Conservation (phyloP, 202 grass and related monocot species). For the Cymbopogon flexuosus region DNA sequence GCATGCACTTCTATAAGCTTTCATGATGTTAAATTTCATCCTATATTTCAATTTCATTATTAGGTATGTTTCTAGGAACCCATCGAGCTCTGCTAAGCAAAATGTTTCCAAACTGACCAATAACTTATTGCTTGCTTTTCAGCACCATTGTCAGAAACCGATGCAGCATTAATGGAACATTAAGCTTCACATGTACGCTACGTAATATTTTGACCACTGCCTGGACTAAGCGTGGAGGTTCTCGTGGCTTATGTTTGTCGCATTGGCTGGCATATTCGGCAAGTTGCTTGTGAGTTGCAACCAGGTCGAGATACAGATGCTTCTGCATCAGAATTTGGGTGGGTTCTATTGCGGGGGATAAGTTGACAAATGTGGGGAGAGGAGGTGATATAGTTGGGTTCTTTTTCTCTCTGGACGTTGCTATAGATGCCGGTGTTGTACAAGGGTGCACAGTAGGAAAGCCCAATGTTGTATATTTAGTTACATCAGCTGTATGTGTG, state of each 20-base stretch:
- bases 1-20: neutral
- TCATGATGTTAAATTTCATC: constrained; percentile 8
- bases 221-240: constrained; percentile 3
- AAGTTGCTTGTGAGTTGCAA: constrained; percentile 24
- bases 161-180: constrained; percentile 82
- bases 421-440: constrained; percentile 13
- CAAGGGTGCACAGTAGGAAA: constrained; percentile 23
- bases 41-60: neutral
- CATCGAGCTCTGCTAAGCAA: neutral
- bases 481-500: constrained; percentile 31
- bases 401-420: neutral
- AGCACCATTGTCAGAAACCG: constrained; percentile 90
- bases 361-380: neutral
- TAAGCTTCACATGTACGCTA: constrained; percentile 47
- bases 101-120: neutral
- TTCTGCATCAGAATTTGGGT: neutral
- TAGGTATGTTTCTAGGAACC: neutral
- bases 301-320: constrained; percentile 19
- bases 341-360: neutral
- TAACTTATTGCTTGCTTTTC: constrained; percentile 30
- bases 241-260: neutral
- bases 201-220: constrained; percentile 39
- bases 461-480: constrained; percentile 32
- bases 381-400: constrained; percentile 1
- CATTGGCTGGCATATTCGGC: neutral